These are phyloP conservation scores for Hypoxylon sp. DNA, from an alignment of 2,329 filamentous ascomycete species.

Conservation along the genomic window DNA sequence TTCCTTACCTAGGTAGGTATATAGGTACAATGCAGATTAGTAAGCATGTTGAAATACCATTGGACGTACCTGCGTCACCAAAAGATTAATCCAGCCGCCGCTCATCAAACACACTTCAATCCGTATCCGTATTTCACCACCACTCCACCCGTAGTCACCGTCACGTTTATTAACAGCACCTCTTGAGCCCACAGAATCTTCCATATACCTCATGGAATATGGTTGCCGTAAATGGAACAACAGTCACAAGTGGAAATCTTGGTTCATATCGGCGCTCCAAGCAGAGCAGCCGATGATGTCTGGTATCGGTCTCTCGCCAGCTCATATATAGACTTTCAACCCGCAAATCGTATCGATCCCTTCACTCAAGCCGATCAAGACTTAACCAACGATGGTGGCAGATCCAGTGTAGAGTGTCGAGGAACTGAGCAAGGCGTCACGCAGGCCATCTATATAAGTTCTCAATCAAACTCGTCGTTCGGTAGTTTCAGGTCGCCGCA, in stretches of 20 bases:
- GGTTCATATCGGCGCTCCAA: slow-evolving; percentile 66
- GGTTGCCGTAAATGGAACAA: slow-evolving; percentile 46
- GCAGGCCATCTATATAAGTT: slow-evolving; percentile 24
- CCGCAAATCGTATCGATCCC: slow-evolving; percentile 37
- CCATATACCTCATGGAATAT: slow-evolving; percentile 13
- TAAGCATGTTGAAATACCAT: neutral
- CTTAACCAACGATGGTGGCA: slow-evolving; percentile 16
- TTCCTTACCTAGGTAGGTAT: neutral
- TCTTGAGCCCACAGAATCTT: neutral
- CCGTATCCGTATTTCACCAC: neutral
- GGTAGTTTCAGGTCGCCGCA: slow-evolving; percentile 47
- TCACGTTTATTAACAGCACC: neutral
- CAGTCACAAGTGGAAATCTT: slow-evolving; percentile 62
- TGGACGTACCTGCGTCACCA: neutral
- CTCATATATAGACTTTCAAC: slow-evolving; percentile 63
- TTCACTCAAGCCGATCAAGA: slow-evolving; percentile 7
- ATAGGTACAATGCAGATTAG: neutral
- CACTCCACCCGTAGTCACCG: neutral
- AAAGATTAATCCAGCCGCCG: neutral
- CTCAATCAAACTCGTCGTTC: slow-evolving; percentile 25
- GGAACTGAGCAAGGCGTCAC: slow-evolving; percentile 20
- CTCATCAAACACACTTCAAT: neutral
- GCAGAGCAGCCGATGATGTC: slow-evolving; percentile 60
- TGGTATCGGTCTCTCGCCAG: slow-evolving; percentile 62
- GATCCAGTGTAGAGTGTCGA: slow-evolving; percentile 9